These are phyloP conservation scores for Penicillium sp. DNA, from an alignment of 2,329 filamentous ascomycete species.

Conservation along the genomic window DNA sequence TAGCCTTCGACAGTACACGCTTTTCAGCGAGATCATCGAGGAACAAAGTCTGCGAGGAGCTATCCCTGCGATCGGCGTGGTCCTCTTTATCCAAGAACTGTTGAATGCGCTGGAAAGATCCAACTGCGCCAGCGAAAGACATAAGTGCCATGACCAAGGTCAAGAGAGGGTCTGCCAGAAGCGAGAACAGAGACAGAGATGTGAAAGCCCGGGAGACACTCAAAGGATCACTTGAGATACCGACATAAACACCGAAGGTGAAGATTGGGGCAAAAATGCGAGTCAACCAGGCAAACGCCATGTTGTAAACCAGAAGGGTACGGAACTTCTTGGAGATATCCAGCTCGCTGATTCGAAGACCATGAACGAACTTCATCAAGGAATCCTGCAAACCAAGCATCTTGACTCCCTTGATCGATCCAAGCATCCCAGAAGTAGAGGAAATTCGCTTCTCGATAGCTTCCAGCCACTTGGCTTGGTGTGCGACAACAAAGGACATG, in stretches of 20 bases:
- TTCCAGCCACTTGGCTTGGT: constrained; percentile 51
- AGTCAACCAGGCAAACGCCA: constrained; percentile 43
- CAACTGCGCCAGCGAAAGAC: constrained; percentile 47
- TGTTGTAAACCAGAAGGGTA: constrained; percentile 44
- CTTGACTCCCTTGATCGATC: constrained; percentile 54
- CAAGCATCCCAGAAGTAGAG: constrained; percentile 50
- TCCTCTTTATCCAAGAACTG: constrained; percentile 43
- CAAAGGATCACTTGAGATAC: constrained; percentile 42
- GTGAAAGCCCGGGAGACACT: constrained; percentile 48
- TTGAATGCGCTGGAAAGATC: constrained; percentile 50
- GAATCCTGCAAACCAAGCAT: constrained; percentile 50
- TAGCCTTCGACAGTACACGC: constrained; percentile 20
- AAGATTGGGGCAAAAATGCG: constrained; percentile 47
- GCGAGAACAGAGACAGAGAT: constrained; percentile 49
- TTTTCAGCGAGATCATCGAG: constrained; percentile 24
- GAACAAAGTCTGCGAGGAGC: constrained; percentile 9
- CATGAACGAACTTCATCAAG: constrained; percentile 41
- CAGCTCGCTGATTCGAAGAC: constrained; percentile 43
- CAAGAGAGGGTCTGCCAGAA: constrained; percentile 48
- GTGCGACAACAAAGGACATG: constrained; percentile 39
- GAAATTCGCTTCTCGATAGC: constrained; percentile 53
- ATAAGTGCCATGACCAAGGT: constrained; percentile 49
- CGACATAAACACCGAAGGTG: constrained; percentile 48
- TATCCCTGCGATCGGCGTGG: constrained; percentile 29
- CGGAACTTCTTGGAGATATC: constrained; percentile 44